Conservation (phyloP, 371 early-diverging fungal species). For the Amoeboaphelidium protococcarum region DNA sequence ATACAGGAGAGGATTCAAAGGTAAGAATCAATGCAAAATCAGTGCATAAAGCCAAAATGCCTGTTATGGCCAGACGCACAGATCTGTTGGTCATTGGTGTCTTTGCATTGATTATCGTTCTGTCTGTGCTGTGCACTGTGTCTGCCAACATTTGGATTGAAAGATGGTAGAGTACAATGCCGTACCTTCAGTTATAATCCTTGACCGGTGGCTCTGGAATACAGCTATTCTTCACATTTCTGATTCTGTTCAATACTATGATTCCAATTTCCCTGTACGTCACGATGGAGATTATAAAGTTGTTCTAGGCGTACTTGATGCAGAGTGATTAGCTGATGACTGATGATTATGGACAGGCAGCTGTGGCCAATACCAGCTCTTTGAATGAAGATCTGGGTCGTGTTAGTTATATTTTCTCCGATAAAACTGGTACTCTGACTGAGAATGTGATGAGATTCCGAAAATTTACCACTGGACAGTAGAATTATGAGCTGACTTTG, state of each 20-base stretch:
- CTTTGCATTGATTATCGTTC: slow-evolving; percentile 20
- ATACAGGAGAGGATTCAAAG: slow-evolving; percentile 24
- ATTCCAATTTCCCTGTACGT: slow-evolving; percentile 20
- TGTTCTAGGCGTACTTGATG: slow-evolving; percentile 11
- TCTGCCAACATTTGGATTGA: background rate
- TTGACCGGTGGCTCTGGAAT: background rate
- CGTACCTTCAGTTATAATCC: background rate
- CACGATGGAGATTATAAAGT: slow-evolving; percentile 15
- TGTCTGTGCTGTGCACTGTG: background rate
- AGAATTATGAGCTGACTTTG: background rate
- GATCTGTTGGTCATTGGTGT: slow-evolving; percentile 34
- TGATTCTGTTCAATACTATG: slow-evolving; percentile 3
- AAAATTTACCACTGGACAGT: background rate
- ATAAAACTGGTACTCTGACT: slow-evolving; percentile 24
- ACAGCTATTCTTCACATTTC: background rate
- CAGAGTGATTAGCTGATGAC: slow-evolving; percentile 1
- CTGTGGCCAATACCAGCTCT: slow-evolving; percentile 9
- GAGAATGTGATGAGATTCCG: slow-evolving; percentile 18
- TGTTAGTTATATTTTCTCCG: slow-evolving; percentile 16
- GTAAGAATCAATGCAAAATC: slow-evolving; percentile 16
- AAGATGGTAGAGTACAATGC: background rate
- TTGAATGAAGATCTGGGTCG: slow-evolving; percentile 19
- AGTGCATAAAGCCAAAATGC: slow-evolving; percentile 26
- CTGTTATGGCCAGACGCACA: slow-evolving; percentile 28
- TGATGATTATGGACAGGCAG: slow-evolving; percentile 2